These are phyloP conservation scores for Spergularia bocconei DNA, from an alignment of 148 eudicot species.

Conservation along the genomic window DNA sequence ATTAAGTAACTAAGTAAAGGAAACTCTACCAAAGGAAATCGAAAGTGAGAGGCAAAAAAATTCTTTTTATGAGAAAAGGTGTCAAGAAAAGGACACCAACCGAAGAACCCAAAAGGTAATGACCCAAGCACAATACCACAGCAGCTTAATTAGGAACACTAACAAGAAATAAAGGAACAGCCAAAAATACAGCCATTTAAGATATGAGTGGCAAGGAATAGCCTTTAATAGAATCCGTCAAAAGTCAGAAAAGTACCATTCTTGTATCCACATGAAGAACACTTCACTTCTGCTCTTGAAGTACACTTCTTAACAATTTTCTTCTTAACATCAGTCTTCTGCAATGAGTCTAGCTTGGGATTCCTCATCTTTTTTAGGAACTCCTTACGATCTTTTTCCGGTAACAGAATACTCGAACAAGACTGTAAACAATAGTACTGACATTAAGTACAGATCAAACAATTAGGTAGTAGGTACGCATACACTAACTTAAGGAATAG, in stretches of 20 bases:
- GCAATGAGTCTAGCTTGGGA: constrained; percentile 49
- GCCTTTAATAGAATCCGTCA: constrained; percentile 2
- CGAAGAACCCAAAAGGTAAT: too few relatives aligned
- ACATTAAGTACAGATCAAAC: constrained; percentile 2
- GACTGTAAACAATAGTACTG: constrained; percentile 35
- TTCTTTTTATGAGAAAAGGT: too few relatives aligned
- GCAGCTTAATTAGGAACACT: neutral
- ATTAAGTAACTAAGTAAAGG: too few relatives aligned
- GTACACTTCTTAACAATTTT: constrained; percentile 54
- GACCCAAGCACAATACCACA: too few relatives aligned
- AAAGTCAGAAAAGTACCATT: constrained; percentile 49
- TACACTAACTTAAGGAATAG: neutral
- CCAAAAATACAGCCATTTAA: neutral
- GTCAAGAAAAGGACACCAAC: too few relatives aligned
- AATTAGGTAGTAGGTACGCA: constrained; percentile 4
- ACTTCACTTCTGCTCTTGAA: constrained; percentile 42
- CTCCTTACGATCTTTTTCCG: constrained; percentile 50
- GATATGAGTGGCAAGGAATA: neutral
- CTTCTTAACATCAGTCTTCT: constrained; percentile 55
- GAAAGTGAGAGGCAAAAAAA: too few relatives aligned
- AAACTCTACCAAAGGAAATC: too few relatives aligned
- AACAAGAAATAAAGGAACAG: neutral
- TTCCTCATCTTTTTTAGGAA: constrained; percentile 73
- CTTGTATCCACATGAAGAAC: constrained; percentile 74
- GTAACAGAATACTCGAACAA: constrained; percentile 70